Evolutionary conservation across 2,329 filamentous ascomycete species (phyloP).

Genomic region (Ophiosphaerella korrae): DNA sequence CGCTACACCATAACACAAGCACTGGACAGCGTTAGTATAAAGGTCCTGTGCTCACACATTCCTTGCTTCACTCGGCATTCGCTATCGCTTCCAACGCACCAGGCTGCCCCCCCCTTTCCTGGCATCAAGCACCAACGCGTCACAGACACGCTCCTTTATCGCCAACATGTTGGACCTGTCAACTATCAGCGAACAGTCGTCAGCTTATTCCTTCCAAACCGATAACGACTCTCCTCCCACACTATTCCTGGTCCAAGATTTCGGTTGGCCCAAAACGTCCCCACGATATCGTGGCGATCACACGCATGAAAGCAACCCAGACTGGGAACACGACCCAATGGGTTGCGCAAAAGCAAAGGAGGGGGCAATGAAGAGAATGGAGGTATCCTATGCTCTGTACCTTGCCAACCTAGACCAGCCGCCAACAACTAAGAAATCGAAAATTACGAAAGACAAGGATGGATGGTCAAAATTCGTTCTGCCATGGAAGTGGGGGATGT

Average conservation of each 20-base stretch:
- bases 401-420: constrained; percentile 21
- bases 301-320: constrained; percentile 32
- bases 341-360: constrained; percentile 25
- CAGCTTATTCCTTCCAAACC: constrained; percentile 5
- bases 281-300: constrained; percentile 33
- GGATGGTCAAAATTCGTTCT: constrained; percentile 27
- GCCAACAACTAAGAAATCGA: neutral
- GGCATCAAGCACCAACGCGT: constrained; percentile 1
- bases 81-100: neutral
- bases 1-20: neutral
- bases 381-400: constrained; percentile 29
- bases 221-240: constrained; percentile 7
- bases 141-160: constrained; percentile 4
- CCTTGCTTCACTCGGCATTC: neutral
- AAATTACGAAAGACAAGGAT: constrained; percentile 13
- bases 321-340: constrained; percentile 29
- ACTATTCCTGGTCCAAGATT: constrained; percentile 25
- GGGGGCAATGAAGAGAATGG: constrained; percentile 30
- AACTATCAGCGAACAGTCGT: constrained; percentile 17
- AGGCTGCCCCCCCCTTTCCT: neutral
- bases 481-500: constrained; percentile 8
- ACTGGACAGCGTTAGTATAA: neutral
- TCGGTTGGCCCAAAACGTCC: constrained; percentile 28
- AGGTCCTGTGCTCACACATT: neutral
- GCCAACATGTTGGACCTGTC: constrained; percentile 15